A percentile compares a stretch with the other conserved stretches of the same genome.
Evolutionary conservation across 2,329 filamentous ascomycete species (phyloP).

Genomic region (Xylaria sp.): DNA sequence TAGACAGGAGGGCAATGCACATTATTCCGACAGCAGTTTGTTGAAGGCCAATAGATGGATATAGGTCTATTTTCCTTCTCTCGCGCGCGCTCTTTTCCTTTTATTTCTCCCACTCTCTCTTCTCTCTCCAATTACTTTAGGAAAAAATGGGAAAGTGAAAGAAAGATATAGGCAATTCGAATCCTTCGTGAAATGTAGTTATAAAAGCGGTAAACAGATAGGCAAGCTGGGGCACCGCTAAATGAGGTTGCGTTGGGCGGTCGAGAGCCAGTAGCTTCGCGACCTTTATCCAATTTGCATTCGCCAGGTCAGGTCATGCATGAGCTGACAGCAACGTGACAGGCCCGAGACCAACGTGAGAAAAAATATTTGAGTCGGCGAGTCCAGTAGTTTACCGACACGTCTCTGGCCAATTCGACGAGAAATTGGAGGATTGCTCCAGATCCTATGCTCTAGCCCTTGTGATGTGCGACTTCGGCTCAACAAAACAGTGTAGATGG

Average conservation of each 20-base stretch:
- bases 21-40: conserved; percentile 55
- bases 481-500: conserved; percentile 1
- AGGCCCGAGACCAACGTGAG: conserved; percentile 2
- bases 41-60: conserved; percentile 2
- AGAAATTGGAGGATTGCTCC: conserved; percentile 26
- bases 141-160: not conserved
- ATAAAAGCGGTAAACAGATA: conserved; percentile 21
- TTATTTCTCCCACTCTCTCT: not conserved
- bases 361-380: not conserved
- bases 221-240: conserved; percentile 35
- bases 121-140: not conserved
- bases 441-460: conserved; percentile 16
- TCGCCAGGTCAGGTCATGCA: conserved; percentile 34
- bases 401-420: conserved; percentile 28
- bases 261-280: conserved; percentile 33
- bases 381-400: conserved; percentile 36
- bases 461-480: conserved; percentile 38
- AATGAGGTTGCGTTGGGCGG: conserved; percentile 38
- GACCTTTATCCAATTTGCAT: conserved; percentile 24
- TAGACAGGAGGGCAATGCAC: conserved; percentile 83
- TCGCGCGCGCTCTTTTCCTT: not conserved
- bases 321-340: conserved; percentile 34
- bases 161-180: conserved; percentile 1
- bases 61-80: not conserved
- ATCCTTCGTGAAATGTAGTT: conserved; percentile 1